These are phyloP conservation scores for Camelina neglecta DNA, from an alignment of 345 rosid genomes.

Conservation along the genomic window DNA sequence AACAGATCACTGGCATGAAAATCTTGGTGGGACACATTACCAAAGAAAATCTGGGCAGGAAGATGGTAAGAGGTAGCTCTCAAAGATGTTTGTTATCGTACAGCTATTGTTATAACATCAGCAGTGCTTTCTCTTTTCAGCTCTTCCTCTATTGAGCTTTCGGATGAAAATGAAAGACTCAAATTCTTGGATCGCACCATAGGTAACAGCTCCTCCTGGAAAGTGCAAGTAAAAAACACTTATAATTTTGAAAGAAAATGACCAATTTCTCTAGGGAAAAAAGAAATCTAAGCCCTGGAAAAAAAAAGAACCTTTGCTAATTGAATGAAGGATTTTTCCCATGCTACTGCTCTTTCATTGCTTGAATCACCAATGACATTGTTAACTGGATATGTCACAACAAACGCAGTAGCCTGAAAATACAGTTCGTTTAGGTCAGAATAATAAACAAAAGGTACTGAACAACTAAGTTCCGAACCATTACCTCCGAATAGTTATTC, in stretches of 20 bases:
- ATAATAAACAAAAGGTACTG: slow-evolving; percentile 26
- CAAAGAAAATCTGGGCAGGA: slow-evolving; percentile 11
- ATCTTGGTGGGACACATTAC: slow-evolving; percentile 7
- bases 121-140: slow-evolving; percentile 96
- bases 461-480: slow-evolving; percentile 38
- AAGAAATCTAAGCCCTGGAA: slow-evolving; percentile 7
- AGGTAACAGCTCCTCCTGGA: slow-evolving; percentile 75
- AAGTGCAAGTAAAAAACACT: slow-evolving; percentile 34
- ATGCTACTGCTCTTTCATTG: slow-evolving; percentile 72
- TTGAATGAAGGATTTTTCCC: slow-evolving; percentile 93
- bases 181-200: slow-evolving; percentile 76
- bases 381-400: slow-evolving; percentile 89
- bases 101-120: slow-evolving; percentile 79
- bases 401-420: slow-evolving; percentile 91
- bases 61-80: slow-evolving; percentile 21
- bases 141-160: slow-evolving; percentile 97
- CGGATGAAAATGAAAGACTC: slow-evolving; percentile 90
- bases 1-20: slow-evolving; percentile 18
- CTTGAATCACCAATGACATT: slow-evolving; percentile 70
- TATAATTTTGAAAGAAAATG: no score
- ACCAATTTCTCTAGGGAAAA: no score
- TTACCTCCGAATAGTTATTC: slow-evolving; percentile 87
- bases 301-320: slow-evolving; percentile 72
- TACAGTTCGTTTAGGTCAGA: slow-evolving; percentile 28
- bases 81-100: slow-evolving; percentile 46